Conservation (phyloP, 2,329 filamentous ascomycete species). For the Hymenoscyphus fructigenus region DNA sequence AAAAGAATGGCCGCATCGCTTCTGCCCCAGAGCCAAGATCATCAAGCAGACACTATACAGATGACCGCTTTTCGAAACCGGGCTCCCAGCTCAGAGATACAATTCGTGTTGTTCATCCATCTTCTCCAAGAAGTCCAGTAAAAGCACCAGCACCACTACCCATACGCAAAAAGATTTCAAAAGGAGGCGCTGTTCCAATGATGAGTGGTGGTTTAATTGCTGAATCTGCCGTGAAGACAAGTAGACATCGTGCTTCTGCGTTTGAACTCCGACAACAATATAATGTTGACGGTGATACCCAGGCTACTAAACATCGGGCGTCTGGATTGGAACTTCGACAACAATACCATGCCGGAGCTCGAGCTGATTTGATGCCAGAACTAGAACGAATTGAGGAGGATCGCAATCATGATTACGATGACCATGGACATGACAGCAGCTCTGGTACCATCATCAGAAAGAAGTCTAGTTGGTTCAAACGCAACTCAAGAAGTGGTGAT, state of each 20-base stretch:
- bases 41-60: slow-evolving; percentile 6
- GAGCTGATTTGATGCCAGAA: slow-evolving; percentile 15
- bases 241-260: not conserved
- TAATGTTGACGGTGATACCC: not conserved
- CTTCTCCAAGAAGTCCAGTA: slow-evolving; percentile 31
- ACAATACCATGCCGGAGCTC: slow-evolving; percentile 22
- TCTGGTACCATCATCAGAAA: slow-evolving; percentile 32
- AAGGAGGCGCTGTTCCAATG: slow-evolving; percentile 17
- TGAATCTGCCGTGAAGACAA: slow-evolving; percentile 1
- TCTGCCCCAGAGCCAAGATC: slow-evolving; percentile 35
- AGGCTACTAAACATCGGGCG: not conserved
- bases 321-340: slow-evolving; percentile 26
- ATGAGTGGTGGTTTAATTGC: slow-evolving; percentile 20
- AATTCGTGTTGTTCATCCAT: slow-evolving; percentile 33
- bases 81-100: slow-evolving; percentile 25
- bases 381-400: slow-evolving; percentile 26
- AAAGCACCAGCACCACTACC: slow-evolving; percentile 35
- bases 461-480: slow-evolving; percentile 36
- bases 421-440: slow-evolving; percentile 24
- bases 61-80: slow-evolving; percentile 20
- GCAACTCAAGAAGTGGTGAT: slow-evolving; percentile 30
- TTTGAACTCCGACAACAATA: slow-evolving; percentile 1
- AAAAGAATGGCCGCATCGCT: slow-evolving; percentile 28
- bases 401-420: slow-evolving; percentile 22
- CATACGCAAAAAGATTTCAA: slow-evolving; percentile 35